A percentile compares a stretch with the other conserved stretches of the same genome.
These are phyloP conservation scores for Coemansia sp. DNA, from an alignment of 192 early-diverging fungal genomes.

Conservation along the genomic window DNA sequence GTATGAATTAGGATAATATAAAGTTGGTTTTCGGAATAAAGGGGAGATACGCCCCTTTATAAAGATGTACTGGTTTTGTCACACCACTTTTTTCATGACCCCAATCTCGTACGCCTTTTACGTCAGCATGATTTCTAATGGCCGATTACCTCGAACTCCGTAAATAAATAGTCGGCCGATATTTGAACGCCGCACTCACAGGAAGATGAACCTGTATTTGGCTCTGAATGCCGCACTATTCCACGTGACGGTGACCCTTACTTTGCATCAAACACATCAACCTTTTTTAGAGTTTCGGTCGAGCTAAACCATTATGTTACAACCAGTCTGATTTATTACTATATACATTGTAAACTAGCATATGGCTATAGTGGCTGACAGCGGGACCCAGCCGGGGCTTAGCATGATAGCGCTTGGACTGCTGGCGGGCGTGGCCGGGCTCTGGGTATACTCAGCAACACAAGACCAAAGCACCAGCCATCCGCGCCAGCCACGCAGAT, in stretches of 20 bases:
- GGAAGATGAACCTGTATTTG: neutral
- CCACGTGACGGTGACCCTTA: neutral
- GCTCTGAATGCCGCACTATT: neutral
- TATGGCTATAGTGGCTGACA: conserved; percentile 8
- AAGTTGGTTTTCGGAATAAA: neutral
- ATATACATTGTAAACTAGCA: neutral
- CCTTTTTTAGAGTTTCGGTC: neutral
- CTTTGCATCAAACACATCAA: neutral
- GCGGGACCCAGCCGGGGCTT: conserved; percentile 22
- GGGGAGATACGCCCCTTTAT: neutral
- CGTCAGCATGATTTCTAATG: neutral
- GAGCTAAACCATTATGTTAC: too few species aligned
- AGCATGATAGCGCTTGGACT: conserved; percentile 41
- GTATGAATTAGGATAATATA: neutral
- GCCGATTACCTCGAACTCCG: neutral
- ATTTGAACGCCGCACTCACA: neutral
- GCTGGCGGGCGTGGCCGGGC: conserved; percentile 37
- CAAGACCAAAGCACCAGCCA: conserved; percentile 4
- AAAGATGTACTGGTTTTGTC: neutral
- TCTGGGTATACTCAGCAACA: conserved; percentile 42
- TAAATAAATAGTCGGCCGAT: conserved; percentile 1
- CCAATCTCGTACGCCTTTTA: neutral
- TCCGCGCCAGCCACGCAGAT: neutral
- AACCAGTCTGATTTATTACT: neutral
- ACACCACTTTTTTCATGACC: neutral